Conservation (phyloP, 1,284 basidiomycete species). For the Coniophora puteana region DNA sequence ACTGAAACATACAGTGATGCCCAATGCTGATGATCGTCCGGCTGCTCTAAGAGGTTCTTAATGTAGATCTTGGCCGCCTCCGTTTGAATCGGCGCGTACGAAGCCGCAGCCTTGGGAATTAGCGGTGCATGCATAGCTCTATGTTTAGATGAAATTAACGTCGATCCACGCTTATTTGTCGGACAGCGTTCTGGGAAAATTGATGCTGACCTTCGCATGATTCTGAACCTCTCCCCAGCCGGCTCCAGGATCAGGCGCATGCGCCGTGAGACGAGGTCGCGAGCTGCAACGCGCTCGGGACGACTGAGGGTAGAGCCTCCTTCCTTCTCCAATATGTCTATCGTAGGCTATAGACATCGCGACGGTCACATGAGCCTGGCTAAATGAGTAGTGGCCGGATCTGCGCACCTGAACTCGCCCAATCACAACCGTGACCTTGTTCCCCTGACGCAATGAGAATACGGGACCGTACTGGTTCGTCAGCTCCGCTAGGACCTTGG, state of each 20-base stretch:
- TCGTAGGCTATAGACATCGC: conserved; percentile 36
- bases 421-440: conserved; percentile 28
- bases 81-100: conserved; percentile 33
- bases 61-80: conserved; percentile 32
- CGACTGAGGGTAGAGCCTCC: conserved; percentile 27
- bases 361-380: background rate
- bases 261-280: conserved; percentile 21
- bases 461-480: conserved; percentile 34
- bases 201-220: conserved; percentile 18
- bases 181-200: background rate
- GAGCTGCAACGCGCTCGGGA: conserved; percentile 25
- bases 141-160: too few relatives aligned
- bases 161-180: background rate
- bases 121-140: conserved; percentile 35
- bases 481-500: conserved; percentile 24
- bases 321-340: conserved; percentile 37
- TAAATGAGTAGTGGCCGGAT: background rate
- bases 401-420: conserved; percentile 30
- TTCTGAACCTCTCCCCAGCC: conserved; percentile 24
- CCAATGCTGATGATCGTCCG: conserved; percentile 32
- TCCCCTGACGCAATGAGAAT: conserved; percentile 30
- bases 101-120: conserved; percentile 28
- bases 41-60: conserved; percentile 33
- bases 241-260: conserved; percentile 18
- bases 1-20: conserved; percentile 11